Percentiles rank a stretch among this genome's conserved stretches.
phyloP scores from a whole-genome alignment of 2,329 filamentous ascomycete species.

The Falciphora oryzae region DNA sequence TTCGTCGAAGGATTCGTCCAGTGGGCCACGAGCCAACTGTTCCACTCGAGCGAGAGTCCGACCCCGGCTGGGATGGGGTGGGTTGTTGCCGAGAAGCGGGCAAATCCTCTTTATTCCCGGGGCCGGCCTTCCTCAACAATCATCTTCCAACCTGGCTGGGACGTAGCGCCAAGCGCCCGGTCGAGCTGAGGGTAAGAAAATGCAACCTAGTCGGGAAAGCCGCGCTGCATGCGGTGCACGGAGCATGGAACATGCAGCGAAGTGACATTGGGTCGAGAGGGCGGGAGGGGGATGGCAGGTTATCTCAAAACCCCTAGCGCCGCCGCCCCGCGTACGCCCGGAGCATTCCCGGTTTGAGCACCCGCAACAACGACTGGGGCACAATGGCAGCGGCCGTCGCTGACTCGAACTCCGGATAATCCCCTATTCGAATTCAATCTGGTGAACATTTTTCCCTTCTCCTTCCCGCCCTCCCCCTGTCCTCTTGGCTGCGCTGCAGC shows the following conservation, averaged over 20 bases:
- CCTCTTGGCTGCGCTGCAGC: neutral
- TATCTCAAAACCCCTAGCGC: neutral
- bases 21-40: neutral
- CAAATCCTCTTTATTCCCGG: neutral
- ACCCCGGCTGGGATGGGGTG: too few relatives aligned
- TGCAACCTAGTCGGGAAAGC: too few relatives aligned
- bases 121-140: neutral
- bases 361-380: neutral
- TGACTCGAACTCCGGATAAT: too few relatives aligned
- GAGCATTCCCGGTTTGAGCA: neutral
- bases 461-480: neutral
- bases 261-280: too few relatives aligned
- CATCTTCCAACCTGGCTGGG: neutral
- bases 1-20: neutral
- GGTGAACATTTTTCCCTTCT: neutral
- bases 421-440: too few relatives aligned
- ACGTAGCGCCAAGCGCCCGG: neutral
- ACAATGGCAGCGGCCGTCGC: too few relatives aligned
- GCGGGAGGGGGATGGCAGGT: neutral
- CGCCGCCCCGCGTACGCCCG: too few relatives aligned
- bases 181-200: too few relatives aligned
- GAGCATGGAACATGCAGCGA: too few relatives aligned
- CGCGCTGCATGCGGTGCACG: too few relatives aligned
- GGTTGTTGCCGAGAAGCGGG: too few relatives aligned
- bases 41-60: too few relatives aligned